phyloP scores from a whole-genome alignment of 257 asterid species.

The Gentiana straminea region DNA sequence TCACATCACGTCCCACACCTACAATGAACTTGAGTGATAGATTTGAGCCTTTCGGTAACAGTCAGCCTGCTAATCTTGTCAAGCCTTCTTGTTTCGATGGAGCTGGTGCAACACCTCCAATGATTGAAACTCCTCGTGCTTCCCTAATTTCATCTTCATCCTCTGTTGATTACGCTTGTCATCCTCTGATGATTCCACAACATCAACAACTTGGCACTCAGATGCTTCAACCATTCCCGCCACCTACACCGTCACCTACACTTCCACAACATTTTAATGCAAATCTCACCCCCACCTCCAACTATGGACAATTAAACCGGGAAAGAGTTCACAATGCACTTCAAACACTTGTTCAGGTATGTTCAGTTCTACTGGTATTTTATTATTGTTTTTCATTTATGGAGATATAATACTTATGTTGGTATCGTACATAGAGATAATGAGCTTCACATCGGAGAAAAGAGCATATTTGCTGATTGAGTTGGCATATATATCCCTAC shows the following conservation, averaged over 20 bases:
- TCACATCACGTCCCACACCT: conserved; percentile 13
- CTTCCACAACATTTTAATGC: conserved; percentile 21
- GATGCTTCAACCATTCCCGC: conserved; percentile 28
- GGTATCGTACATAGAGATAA: no score
- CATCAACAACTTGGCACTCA: conserved; percentile 17
- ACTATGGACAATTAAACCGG: conserved; percentile 14
- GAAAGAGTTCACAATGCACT: conserved; percentile 31
- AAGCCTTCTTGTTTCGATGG: conserved; percentile 29
- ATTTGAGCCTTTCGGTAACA: conserved; percentile 13
- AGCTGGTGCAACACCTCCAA: conserved; percentile 19
- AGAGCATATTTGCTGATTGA: no score
- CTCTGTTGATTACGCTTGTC: conserved; percentile 2
- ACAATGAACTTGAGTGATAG: conserved; percentile 10
- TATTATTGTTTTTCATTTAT: background rate
- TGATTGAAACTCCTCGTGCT: conserved; percentile 14
- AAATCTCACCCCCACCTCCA: conserved; percentile 7
- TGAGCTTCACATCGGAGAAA: no score
- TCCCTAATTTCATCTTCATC: conserved; percentile 12
- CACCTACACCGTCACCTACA: conserved; percentile 25
- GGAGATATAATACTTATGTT: background rate
- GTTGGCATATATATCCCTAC: no score
- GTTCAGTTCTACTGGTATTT: background rate
- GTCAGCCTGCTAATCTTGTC: conserved; percentile 21
- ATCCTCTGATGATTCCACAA: conserved; percentile 19
- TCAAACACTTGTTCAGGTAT: conserved; percentile 33